Conservation (phyloP, 805 yeast genomes). For the Wickerhamiella nectarea region DNA sequence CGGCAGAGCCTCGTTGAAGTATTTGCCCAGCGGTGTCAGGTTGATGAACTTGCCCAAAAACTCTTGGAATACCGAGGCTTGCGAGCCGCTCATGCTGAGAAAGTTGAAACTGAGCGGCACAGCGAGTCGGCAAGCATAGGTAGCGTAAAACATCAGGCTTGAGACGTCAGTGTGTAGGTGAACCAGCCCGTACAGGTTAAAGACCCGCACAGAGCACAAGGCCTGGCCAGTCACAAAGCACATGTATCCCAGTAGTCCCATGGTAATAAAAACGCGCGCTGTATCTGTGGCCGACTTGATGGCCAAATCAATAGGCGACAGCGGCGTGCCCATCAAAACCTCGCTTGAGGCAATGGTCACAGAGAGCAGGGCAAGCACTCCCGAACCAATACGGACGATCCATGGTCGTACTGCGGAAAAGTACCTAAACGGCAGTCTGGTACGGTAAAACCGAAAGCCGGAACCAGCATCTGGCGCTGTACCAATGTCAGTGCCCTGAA, state of each 20-base stretch:
- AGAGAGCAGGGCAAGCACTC: slow-evolving; percentile 33
- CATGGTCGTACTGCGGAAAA: slow-evolving; percentile 36
- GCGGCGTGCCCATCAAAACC: slow-evolving; percentile 50
- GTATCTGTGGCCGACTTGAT: slow-evolving; percentile 29
- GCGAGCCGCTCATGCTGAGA: slow-evolving; percentile 44
- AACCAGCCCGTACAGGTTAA: slow-evolving; percentile 65
- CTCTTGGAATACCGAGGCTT: slow-evolving; percentile 42
- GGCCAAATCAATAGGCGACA: slow-evolving; percentile 46
- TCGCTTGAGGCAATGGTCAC: slow-evolving; percentile 58
- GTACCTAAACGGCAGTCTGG: slow-evolving; percentile 28
- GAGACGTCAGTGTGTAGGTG: slow-evolving; percentile 60
- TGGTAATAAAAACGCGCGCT: slow-evolving; percentile 30
- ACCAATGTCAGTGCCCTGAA: slow-evolving; percentile 34
- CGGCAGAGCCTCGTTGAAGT: slow-evolving; percentile 64
- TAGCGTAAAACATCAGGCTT: slow-evolving; percentile 61
- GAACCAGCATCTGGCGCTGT: too few relatives aligned
- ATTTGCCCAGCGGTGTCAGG: slow-evolving; percentile 57
- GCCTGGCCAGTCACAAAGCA: slow-evolving; percentile 51
- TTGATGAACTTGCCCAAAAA: slow-evolving; percentile 68
- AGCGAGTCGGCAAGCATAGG: slow-evolving; percentile 68
- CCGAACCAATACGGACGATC: slow-evolving; percentile 32
- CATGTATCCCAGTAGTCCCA: slow-evolving; percentile 49
- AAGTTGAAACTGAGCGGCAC: slow-evolving; percentile 74
- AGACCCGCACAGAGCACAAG: slow-evolving; percentile 51
- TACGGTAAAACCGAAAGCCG: slow-evolving; percentile 17